These are phyloP conservation scores for Austroboletus eburneus DNA, from an alignment of 768 basidiomycete species.

Conservation along the genomic window DNA sequence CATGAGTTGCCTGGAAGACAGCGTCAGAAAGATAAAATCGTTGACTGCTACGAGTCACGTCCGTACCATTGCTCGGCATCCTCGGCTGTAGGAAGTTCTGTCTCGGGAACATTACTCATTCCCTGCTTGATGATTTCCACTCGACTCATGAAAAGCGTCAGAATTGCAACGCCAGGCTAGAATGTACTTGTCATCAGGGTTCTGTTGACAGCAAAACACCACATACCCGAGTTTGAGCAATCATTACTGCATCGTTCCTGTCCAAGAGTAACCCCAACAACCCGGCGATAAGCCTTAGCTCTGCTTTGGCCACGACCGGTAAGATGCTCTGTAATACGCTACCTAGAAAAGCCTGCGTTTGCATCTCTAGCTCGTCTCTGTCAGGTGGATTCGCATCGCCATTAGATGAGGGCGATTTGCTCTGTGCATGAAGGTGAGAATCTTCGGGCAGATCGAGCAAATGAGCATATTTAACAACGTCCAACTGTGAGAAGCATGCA, in stretches of 20 bases:
- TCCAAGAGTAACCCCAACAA: constrained; percentile 80
- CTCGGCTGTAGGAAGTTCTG: constrained; percentile 59
- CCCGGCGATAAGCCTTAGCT: constrained; percentile 79
- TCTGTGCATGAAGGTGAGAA: constrained; percentile 31
- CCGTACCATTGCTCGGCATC: constrained; percentile 78
- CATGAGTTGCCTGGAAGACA: constrained; percentile 65
- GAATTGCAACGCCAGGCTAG: constrained; percentile 86
- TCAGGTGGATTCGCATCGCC: constrained; percentile 31
- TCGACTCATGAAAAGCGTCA: constrained; percentile 87
- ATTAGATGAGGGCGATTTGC: constrained; percentile 16
- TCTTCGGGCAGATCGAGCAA: constrained; percentile 66
- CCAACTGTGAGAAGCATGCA: constrained; percentile 91
- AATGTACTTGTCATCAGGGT: background rate
- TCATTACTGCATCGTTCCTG: constrained; percentile 64
- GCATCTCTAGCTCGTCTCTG: constrained; percentile 71
- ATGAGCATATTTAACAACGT: constrained; percentile 79
- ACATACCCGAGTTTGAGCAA: constrained; percentile 80
- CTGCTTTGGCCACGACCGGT: constrained; percentile 73
- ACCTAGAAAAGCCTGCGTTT: constrained; percentile 85
- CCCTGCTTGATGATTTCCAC: constrained; percentile 90
- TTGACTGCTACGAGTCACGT: background rate
- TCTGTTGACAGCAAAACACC: background rate
- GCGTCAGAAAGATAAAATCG: constrained; percentile 8
- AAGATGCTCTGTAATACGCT: constrained; percentile 86
- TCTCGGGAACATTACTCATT: constrained; percentile 47